Evolutionary conservation across 495 filamentous ascomycete genomes (phyloP).

Genomic region (Acidomyces sp.): DNA sequence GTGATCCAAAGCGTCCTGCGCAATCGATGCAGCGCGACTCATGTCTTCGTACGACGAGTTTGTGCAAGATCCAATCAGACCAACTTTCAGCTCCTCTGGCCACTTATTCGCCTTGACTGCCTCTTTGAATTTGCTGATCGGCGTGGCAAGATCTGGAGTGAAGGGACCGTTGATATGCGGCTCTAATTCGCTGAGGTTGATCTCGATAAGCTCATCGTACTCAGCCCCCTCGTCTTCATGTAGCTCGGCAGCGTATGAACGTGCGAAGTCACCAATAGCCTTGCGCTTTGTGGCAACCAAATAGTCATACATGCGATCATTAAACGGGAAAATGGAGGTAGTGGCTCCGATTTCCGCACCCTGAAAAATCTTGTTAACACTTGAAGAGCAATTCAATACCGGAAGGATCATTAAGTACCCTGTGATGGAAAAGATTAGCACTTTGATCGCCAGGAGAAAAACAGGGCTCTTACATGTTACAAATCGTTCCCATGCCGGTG

Average conservation of each 20-base stretch:
- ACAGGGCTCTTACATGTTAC: constrained; percentile 45
- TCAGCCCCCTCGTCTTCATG: constrained; percentile 83
- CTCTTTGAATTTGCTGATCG: constrained; percentile 93
- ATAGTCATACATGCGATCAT: constrained; percentile 95
- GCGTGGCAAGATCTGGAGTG: constrained; percentile 97
- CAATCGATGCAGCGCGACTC: constrained; percentile 89
- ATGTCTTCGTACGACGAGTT: constrained; percentile 99
- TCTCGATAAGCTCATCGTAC: constrained; percentile 92
- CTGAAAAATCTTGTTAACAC: background rate
- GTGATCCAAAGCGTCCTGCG: constrained; percentile 83
- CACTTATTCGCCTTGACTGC: constrained; percentile 88
- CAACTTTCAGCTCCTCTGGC: constrained; percentile 96
- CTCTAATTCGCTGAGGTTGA: constrained; percentile 89
- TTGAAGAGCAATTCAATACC: too few species aligned
- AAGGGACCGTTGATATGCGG: constrained; percentile 98
- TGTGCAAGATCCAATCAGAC: constrained; percentile 94
- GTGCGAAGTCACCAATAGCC: constrained; percentile 80
- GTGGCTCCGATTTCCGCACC: constrained; percentile 89
- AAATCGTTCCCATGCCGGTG: constrained; percentile 51
- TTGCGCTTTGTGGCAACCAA: constrained; percentile 82
- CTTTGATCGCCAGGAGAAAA: too few species aligned
- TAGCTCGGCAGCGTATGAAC: constrained; percentile 72
- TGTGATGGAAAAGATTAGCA: too few species aligned
- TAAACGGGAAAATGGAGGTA: constrained; percentile 97
- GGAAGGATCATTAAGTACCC: too few species aligned